phyloP scores from a whole-genome alignment of 345 rosid species.

The Salix brachista region DNA sequence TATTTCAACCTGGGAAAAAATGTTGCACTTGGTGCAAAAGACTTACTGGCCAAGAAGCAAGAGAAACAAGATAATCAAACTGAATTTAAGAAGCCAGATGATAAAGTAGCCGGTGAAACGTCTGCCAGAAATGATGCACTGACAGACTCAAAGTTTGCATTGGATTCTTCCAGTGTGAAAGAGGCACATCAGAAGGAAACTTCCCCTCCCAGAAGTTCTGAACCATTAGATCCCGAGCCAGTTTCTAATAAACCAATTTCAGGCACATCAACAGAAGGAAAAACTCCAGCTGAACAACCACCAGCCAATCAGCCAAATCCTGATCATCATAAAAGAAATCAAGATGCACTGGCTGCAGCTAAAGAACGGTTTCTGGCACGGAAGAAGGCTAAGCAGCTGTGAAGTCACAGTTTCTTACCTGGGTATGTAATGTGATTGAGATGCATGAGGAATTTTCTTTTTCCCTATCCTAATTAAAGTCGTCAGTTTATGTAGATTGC shows the following conservation, averaged over 20 bases:
- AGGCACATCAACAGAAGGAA: conserved; percentile 24
- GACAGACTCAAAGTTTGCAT: conserved; percentile 14
- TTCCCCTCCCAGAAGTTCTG: conserved; percentile 25
- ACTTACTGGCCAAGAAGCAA: conserved; percentile 34
- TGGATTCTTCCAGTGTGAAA: conserved; percentile 22
- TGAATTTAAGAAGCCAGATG: conserved; percentile 41
- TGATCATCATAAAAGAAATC: conserved; percentile 59
- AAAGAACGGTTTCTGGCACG: conserved; percentile 72
- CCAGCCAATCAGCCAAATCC: conserved; percentile 32
- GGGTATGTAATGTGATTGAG: background rate
- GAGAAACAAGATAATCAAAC: conserved; percentile 44
- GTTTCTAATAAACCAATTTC: conserved; percentile 23
- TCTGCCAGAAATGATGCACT: conserved; percentile 17
- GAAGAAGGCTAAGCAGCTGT: conserved; percentile 60
- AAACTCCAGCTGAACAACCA: conserved; percentile 28
- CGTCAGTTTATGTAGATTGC: background rate
- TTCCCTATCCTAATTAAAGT: too few relatives aligned
- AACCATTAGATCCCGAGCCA: conserved; percentile 29
- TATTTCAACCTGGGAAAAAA: conserved; percentile 78
- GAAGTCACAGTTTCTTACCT: background rate
- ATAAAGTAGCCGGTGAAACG: conserved; percentile 19
- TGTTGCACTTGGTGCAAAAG: conserved; percentile 72
- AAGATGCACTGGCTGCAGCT: conserved; percentile 70
- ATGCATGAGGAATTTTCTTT: background rate
- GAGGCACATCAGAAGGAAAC: conserved; percentile 24